Base-by-base conservation (phyloP, 805 yeast species). In the Diddensiella transvaalensis region DNA sequence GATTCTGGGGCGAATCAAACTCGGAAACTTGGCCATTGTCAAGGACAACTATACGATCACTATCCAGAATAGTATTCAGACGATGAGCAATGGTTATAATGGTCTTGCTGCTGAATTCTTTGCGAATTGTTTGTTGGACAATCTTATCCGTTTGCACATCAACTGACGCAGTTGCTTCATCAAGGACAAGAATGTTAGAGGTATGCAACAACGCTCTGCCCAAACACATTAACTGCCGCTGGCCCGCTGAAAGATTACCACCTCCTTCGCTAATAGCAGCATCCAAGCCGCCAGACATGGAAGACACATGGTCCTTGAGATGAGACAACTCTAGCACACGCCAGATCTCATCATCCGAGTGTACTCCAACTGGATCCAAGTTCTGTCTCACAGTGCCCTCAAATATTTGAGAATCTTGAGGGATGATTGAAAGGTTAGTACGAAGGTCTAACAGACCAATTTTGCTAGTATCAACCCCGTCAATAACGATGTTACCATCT, bases 81-180 rank as follows among this genome's bases (percentile, higher is more conserved):
- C 95, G 76, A 63, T 87, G 96, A 0, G 96, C 96, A 60, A 87
- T 87, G 0, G 95, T 85, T 54, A 87, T 65, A 53, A 87, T 85
- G 0, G 95, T 87, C 57, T 82, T 76, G 48, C 82, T 78, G 33
- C 67, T 72, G 63, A 87, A 87, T 56, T 78, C 82, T 2, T 67
- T 60, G 49, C 91, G 72, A 43, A 87, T 85, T 0, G 95, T 86
- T 54, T 82, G 78, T 68, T 86, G 95, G 36, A 86, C 79, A 49
- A 85, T 72, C 54, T 74, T 73, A 60, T 86, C 93, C 0, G 95
- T 86, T 62, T 84, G 83, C 17, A 83, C 83, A 64, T 86, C 95
- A 17, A 85, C 90, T 11, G 90, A 82, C 1, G 95, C 89, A 1
- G 83, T 78, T 1, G 83, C 95, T 64, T 87, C 95, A 63, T 87